Evolutionary conservation across 805 yeast species (phyloP).

Genomic region (Nakazawaea wickerhamii): DNA sequence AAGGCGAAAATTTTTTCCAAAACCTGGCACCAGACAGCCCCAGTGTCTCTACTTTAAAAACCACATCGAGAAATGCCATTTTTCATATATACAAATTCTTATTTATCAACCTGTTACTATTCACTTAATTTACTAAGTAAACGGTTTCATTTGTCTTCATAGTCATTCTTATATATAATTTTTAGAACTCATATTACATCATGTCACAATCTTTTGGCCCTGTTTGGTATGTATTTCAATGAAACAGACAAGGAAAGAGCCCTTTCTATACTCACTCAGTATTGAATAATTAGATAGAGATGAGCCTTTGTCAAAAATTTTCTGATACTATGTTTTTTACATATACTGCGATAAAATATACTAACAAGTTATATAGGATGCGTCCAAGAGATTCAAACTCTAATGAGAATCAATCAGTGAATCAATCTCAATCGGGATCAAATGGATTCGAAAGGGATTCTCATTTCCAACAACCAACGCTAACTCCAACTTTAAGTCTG

Average conservation of each 20-base stretch:
- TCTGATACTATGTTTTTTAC: too few species aligned
- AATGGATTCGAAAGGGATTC: background rate
- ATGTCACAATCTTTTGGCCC: conserved; percentile 31
- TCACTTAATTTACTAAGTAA: too few species aligned
- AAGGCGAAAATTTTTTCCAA: too few species aligned
- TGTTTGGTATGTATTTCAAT: conserved; percentile 26
- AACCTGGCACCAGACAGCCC: too few species aligned
- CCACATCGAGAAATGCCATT: too few species aligned
- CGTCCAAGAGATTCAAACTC: conserved; percentile 21
- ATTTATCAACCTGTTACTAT: too few species aligned
- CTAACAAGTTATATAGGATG: conserved; percentile 20
- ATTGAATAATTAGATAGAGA: too few species aligned
- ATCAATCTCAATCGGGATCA: conserved; percentile 1
- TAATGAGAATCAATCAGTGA: background rate
- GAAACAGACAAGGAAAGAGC: too few species aligned
- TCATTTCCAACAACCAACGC: conserved; percentile 13
- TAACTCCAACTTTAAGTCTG: conserved; percentile 11
- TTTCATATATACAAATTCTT: background rate
- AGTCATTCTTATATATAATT: background rate
- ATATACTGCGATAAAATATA: background rate
- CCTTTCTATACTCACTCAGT: too few species aligned
- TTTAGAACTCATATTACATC: background rate
- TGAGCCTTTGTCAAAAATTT: conserved; percentile 2
- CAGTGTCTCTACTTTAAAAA: too few species aligned
- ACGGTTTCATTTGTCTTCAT: too few species aligned